Evolutionary conservation across 176 grass and related monocot genomes (phyloP), one percentile per base, ranked within the genome.

Genomic region (Alloteropsis semialata): DNA sequence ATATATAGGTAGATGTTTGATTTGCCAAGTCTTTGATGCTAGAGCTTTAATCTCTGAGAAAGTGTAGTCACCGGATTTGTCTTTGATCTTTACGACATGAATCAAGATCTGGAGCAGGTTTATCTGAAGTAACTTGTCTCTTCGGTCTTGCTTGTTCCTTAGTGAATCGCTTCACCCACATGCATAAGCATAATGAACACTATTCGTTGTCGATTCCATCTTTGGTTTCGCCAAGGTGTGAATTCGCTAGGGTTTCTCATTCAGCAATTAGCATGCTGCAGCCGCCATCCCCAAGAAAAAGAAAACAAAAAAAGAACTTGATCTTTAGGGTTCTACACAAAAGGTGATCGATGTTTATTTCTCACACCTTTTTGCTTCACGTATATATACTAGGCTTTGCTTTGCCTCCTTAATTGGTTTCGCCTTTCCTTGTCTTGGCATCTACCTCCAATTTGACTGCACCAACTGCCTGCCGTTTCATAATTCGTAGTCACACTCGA

Each of bases 241-340:
- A 65, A 73, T 69, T 76, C 73, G 65, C 65, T 89, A 92, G 84
- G 91, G 89, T 88, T 97, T 89, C 64, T 75, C 70, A 83, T 59
- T 73, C 67, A 72, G 72, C 70, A 83, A 51, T 73, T 73, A 72
- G 72, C 61, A 57, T 43, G 72, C 71, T 25, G 61, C 83, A n/a
- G n/a, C n/a, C n/a, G n/a, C n/a, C n/a, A 10, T 64, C 41, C 29
- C 42, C 33, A 84, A 78, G 39, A 88, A 83, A 83, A 77, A 77
- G 63, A 80, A 88, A 84, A 55, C n/a, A 2, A 85, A 75, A 75
- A 75, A 37, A 51, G 6, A 37, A 22, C 29, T 63, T 29, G 36
- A 78, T 22, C 69, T 82, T 82, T 90, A 83, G 88, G 72, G 65
- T 84, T 92, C 64, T 43, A 10, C 15, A 60, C 5, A 25, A 74